These are phyloP conservation scores for Diaporthe nobilis DNA, from an alignment of 2,329 filamentous ascomycete genomes.

Conservation along the genomic window DNA sequence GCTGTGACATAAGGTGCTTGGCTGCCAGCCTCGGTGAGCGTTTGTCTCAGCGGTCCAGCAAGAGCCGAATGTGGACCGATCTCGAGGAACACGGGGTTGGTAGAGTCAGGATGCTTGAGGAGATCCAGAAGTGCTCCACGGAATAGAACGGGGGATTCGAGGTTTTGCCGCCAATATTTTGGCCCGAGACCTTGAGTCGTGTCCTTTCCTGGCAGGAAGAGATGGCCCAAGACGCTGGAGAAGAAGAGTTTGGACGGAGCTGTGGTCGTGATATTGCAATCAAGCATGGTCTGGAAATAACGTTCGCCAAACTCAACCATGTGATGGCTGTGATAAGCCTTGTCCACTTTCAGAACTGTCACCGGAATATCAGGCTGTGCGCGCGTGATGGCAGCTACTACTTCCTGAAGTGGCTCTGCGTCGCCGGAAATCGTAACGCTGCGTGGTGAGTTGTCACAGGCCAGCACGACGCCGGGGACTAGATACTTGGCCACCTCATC, in stretches of 20 bases:
- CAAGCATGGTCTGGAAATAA: not conserved
- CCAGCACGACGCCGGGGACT: no score
- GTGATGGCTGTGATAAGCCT: not conserved
- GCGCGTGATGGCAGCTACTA: no score
- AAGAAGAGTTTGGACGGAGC: not conserved
- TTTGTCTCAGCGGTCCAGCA: conserved; percentile 48
- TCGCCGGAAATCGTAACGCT: no score
- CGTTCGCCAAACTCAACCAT: not conserved
- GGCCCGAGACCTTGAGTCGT: not conserved
- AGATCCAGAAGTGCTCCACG: not conserved
- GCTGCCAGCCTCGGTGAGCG: not conserved
- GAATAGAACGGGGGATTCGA: conserved; percentile 47
- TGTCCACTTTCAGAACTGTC: not conserved
- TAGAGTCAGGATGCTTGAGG: conserved; percentile 33
- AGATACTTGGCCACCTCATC: no score
- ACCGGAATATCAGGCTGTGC: conserved; percentile 48
- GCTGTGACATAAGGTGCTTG: conserved; percentile 33
- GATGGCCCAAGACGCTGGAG: not conserved
- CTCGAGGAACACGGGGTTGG: conserved; percentile 46
- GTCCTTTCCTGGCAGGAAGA: not conserved
- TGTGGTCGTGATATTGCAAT: conserved; percentile 38
- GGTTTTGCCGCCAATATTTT: conserved; percentile 48
- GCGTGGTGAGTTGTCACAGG: no score
- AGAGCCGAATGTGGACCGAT: conserved; percentile 49
- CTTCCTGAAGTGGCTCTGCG: no score